Conservation (phyloP, 1,139 yeast species). For the Blastobotrys apis region DNA sequence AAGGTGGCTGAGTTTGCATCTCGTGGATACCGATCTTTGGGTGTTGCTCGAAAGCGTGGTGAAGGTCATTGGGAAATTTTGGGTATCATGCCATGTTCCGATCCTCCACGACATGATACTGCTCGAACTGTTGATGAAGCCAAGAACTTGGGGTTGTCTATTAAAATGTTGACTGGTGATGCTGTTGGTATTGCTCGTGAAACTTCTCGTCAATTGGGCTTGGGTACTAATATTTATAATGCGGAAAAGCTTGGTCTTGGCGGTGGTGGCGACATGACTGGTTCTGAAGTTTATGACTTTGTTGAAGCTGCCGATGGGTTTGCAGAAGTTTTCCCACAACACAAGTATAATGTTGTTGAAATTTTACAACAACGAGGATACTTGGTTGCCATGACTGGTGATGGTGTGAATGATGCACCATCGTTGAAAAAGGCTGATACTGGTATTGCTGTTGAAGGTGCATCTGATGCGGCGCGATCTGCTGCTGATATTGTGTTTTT, state of each 20-base stretch:
- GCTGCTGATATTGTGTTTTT: constrained; percentile 96
- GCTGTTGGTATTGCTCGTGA: constrained; percentile 74
- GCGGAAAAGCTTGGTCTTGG: constrained; percentile 68
- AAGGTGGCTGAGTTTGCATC: constrained; percentile 70
- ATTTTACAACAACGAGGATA: constrained; percentile 87
- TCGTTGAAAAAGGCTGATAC: constrained; percentile 95
- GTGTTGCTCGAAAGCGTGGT: constrained; percentile 71
- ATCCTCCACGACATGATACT: constrained; percentile 73
- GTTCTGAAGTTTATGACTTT: constrained; percentile 75
- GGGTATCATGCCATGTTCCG: constrained; percentile 72
- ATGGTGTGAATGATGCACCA: constrained; percentile 97
- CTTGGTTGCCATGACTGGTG: constrained; percentile 98
- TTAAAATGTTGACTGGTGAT: constrained; percentile 72
- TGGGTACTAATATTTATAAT: constrained; percentile 67
- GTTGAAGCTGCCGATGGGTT: constrained; percentile 97
- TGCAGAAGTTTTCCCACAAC: constrained; percentile 97
- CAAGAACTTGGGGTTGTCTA: constrained; percentile 59
- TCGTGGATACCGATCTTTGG: constrained; percentile 70
- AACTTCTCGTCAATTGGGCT: constrained; percentile 66
- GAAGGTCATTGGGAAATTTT: constrained; percentile 70
- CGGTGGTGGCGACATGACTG: constrained; percentile 72
- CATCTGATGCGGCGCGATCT: constrained; percentile 93
- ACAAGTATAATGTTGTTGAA: constrained; percentile 89
- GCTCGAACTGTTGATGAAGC: constrained; percentile 66
- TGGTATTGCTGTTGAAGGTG: constrained; percentile 97